These are phyloP conservation scores for Fusarium drepaniforme DNA, from an alignment of 2,329 filamentous ascomycete genomes.

Conservation along the genomic window DNA sequence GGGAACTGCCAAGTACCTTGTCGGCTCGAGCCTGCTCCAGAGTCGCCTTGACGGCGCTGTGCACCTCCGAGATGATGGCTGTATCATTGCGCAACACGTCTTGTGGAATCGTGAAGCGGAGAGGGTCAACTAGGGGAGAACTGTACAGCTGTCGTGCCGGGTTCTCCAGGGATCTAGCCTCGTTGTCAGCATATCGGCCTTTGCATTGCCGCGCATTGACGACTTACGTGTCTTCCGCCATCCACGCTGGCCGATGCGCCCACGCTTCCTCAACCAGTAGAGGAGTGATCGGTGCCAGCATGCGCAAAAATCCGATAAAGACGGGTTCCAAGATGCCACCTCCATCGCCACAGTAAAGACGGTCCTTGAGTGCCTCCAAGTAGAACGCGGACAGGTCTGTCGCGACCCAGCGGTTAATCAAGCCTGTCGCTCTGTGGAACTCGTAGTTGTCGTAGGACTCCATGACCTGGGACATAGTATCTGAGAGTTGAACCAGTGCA, in stretches of 20 bases:
- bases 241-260: constrained; percentile 77
- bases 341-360: constrained; percentile 85
- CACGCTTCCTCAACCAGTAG: constrained; percentile 90
- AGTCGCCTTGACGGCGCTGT: constrained; percentile 77
- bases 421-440: constrained; percentile 81
- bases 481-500: constrained; percentile 79
- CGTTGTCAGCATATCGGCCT: constrained; percentile 30
- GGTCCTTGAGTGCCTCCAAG: constrained; percentile 91
- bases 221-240: constrained; percentile 64
- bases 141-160: constrained; percentile 63
- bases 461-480: constrained; percentile 74
- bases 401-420: constrained; percentile 84
- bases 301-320: constrained; percentile 78
- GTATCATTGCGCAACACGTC: constrained; percentile 56
- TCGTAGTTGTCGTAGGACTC: constrained; percentile 78
- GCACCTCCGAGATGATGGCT: constrained; percentile 64
- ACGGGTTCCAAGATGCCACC: constrained; percentile 75
- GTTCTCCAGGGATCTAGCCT: constrained; percentile 43
- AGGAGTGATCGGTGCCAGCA: constrained; percentile 86
- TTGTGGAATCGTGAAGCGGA: constrained; percentile 54
- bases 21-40: constrained; percentile 79
- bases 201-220: constrained; percentile 1
- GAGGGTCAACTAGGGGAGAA: constrained; percentile 56
- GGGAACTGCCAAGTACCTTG: constrained; percentile 82
- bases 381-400: constrained; percentile 93